Evolutionary conservation across 2,329 filamentous ascomycete genomes (phyloP), one percentile per base, ranked within the genome.

Genomic region (Neoarthrinium moseri): DNA sequence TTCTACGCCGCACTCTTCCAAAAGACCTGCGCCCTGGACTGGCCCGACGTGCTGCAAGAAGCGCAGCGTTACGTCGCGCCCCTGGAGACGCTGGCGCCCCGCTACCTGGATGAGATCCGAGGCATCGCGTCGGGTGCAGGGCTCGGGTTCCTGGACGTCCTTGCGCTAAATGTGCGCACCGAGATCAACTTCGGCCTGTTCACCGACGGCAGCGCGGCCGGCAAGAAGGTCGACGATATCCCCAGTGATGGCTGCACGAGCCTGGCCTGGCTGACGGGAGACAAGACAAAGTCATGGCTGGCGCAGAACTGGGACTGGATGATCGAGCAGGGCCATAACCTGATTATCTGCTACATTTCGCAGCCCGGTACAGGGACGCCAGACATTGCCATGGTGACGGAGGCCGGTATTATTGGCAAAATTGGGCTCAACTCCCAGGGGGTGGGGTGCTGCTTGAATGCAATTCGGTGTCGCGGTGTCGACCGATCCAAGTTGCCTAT

Each of bases 271-370:
- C 59, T 65, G 8, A 69, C 67, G 0, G 37, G 30, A 2, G 46
- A 50, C 2, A 40, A 45, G 10, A 57, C 50, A 6, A 37, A 42
- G 6, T 59, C 59, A 0, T 74, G 71, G 47, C 58, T 83, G 4
- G 70, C 67, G 1, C 80, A 83, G 62, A 83, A 82, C 46, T 84
- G 80, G 80, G 78, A 83, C 52, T 85, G 82, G 80, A 70, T 72
- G 56, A 57, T 58, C 0, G 66, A 58, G 12, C 77, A 84, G 47
- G 70, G 69, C 17, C 52, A 62, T 10, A 80, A 80, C 50, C 63
- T 81, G 0, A 59, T 81, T 37, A 54, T 73, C 24, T 68, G 73
- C 15, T 69, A 69, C 29, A 73, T 80, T 39, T 56, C 60, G 1
- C 71, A 74, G 38, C 50, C 57, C 1, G 55, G 50, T 6, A 72